Conservation (phyloP, 139 green algal species). For the Haematococcus sp. region DNA sequence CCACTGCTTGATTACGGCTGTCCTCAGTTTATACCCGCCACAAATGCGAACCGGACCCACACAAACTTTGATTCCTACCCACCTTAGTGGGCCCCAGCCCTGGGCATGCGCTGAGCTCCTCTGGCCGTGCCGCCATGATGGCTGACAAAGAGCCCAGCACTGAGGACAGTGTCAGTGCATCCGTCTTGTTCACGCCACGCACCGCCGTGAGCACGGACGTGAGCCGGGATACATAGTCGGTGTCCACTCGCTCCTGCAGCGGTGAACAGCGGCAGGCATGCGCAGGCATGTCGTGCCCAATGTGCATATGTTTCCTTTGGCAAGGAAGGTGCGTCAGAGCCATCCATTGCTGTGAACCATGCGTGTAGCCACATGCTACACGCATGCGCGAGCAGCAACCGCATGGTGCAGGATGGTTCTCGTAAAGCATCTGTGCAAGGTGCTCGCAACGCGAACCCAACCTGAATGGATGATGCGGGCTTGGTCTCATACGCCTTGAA, state of each 20-base stretch:
- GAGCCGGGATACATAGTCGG: slow-evolving; percentile 80
- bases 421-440: too few species aligned
- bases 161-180: slow-evolving; percentile 69
- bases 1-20: too few species aligned
- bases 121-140: slow-evolving; percentile 42
- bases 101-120: slow-evolving; percentile 73
- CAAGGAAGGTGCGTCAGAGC: background rate
- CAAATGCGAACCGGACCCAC: too few species aligned
- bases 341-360: background rate
- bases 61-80: background rate
- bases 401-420: too few species aligned
- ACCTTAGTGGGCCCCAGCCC: slow-evolving; percentile 91
- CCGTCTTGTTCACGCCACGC: slow-evolving; percentile 76
- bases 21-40: too few species aligned
- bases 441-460: background rate
- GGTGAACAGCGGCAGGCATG: background rate
- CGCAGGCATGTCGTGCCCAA: background rate
- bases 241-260: slow-evolving; percentile 46
- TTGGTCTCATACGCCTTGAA: slow-evolving; percentile 92
- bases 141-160: slow-evolving; percentile 38
- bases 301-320: background rate
- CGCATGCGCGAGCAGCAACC: too few species aligned
- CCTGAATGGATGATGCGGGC: slow-evolving; percentile 74
- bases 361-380: too few species aligned
- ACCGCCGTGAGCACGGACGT: slow-evolving; percentile 65